Conservation (phyloP, 805 yeast genomes). For the Candida fluviatilis region DNA sequence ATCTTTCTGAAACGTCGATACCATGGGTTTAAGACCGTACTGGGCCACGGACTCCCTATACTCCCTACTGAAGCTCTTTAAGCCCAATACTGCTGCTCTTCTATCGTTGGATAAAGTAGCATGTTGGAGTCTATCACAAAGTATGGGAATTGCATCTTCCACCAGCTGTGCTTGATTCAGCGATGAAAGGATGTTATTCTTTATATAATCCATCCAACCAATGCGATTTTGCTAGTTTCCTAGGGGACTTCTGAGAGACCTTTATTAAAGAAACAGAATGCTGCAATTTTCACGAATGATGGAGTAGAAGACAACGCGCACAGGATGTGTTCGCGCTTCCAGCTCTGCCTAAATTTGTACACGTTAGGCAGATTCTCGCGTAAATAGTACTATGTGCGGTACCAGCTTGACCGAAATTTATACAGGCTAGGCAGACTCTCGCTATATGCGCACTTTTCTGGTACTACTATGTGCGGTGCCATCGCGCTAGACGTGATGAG, state of each 20-base stretch:
- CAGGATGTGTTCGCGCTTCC: too few relatives aligned
- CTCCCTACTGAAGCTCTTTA: conserved; percentile 84
- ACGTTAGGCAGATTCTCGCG: too few relatives aligned
- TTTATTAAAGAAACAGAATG: too few relatives aligned
- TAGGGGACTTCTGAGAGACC: neutral
- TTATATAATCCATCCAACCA: conserved; percentile 31
- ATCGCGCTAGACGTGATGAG: too few relatives aligned
- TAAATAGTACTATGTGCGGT: too few relatives aligned
- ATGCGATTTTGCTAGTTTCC: neutral
- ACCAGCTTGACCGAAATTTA: too few relatives aligned
- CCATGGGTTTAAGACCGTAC: conserved; percentile 71
- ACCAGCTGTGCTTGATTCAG: conserved; percentile 43
- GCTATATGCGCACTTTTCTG: too few relatives aligned
- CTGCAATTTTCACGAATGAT: too few relatives aligned
- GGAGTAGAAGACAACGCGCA: too few relatives aligned
- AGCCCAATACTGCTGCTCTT: conserved; percentile 83
- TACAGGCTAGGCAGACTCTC: too few relatives aligned
- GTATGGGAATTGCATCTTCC: conserved; percentile 80
- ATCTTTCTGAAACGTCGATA: conserved; percentile 63
- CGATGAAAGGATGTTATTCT: conserved; percentile 30
- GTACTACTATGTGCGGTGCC: too few relatives aligned
- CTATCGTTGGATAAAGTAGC: conserved; percentile 80
- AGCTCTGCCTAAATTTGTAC: too few relatives aligned
- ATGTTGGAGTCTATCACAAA: conserved; percentile 83
- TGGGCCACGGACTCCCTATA: conserved; percentile 90